Conservation (phyloP, 257 asterid species). For the Nicotiana undulata region DNA sequence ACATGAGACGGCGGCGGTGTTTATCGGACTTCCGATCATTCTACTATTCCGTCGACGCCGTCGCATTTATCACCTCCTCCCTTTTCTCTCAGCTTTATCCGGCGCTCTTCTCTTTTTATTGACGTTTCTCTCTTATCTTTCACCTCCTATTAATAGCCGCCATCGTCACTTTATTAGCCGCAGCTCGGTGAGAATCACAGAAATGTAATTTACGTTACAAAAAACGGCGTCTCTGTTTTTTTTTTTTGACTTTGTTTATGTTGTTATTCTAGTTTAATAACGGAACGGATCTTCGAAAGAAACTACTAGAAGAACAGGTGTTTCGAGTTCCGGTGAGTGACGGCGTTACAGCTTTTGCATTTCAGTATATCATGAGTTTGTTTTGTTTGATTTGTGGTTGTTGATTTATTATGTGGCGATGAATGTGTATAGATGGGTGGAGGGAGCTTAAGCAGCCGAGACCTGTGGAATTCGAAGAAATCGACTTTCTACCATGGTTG, state of each 20-base stretch:
- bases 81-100: slow-evolving; percentile 33
- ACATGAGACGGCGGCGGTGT: neutral
- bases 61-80: slow-evolving; percentile 28
- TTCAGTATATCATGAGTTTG: neutral
- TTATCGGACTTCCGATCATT: slow-evolving; percentile 28
- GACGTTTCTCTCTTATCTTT: slow-evolving; percentile 12
- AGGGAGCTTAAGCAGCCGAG: slow-evolving; percentile 28
- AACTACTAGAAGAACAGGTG: slow-evolving; percentile 24
- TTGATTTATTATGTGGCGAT: no score
- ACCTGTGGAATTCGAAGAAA: slow-evolving; percentile 42
- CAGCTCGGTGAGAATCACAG: slow-evolving; percentile 13
- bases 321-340: slow-evolving; percentile 50
- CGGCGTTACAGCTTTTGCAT: neutral
- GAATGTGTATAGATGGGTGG: slow-evolving; percentile 36
- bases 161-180: slow-evolving; percentile 11
- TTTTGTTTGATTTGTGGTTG: neutral
- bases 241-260: neutral
- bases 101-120: slow-evolving; percentile 35
- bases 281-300: slow-evolving; percentile 19
- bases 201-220: neutral
- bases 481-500: slow-evolving; percentile 50
- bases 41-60: slow-evolving; percentile 41
- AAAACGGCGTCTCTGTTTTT: neutral
- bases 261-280: slow-evolving; percentile 20
- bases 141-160: slow-evolving; percentile 28